Percentiles rank a stretch among this genome's conserved stretches.
These are phyloP conservation scores for Ophiostoma quercus DNA, from an alignment of 2,329 filamentous ascomycete genomes.

Conservation along the genomic window DNA sequence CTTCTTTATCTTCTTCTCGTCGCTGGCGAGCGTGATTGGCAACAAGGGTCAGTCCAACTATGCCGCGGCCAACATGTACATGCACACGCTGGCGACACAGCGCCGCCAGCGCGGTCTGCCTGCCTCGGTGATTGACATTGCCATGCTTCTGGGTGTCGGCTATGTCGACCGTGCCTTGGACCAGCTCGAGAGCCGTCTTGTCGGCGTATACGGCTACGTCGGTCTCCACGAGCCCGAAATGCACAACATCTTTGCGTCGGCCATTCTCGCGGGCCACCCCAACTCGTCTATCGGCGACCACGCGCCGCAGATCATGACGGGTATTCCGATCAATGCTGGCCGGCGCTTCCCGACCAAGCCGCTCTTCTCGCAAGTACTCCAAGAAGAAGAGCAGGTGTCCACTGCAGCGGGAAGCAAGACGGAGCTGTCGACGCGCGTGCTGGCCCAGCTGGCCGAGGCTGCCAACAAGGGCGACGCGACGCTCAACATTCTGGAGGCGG, in stretches of 20 bases:
- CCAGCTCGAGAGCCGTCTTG: conserved; percentile 22
- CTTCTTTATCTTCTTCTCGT: conserved; percentile 34
- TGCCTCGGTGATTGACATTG: conserved; percentile 37
- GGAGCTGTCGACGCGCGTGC: conserved; percentile 21
- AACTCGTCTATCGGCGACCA: conserved; percentile 16
- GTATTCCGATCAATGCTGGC: conserved; percentile 19
- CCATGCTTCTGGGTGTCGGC: conserved; percentile 33
- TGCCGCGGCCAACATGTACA: conserved; percentile 39
- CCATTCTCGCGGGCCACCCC: conserved; percentile 29
- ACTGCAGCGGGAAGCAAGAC: conserved; percentile 11
- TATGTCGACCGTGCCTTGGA: conserved; percentile 23
- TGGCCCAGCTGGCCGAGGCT: conserved; percentile 18
- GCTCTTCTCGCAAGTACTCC: conserved; percentile 19
- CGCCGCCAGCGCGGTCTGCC: conserved; percentile 36
- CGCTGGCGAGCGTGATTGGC: conserved; percentile 33
- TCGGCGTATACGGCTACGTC: conserved; percentile 24
- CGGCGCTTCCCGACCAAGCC: conserved; percentile 22
- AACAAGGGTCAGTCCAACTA: conserved; percentile 40
- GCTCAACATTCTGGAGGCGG: conserved; percentile 20
- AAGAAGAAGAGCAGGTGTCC: conserved; percentile 15
- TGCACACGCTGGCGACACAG: conserved; percentile 39
- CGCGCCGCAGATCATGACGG: conserved; percentile 21
- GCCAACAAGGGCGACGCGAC: conserved; percentile 19
- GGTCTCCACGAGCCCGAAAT: conserved; percentile 23
- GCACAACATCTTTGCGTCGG: conserved; percentile 23